Conservation (phyloP, 192 early-diverging fungal genomes). For the Rhizophagus clarus region DNA sequence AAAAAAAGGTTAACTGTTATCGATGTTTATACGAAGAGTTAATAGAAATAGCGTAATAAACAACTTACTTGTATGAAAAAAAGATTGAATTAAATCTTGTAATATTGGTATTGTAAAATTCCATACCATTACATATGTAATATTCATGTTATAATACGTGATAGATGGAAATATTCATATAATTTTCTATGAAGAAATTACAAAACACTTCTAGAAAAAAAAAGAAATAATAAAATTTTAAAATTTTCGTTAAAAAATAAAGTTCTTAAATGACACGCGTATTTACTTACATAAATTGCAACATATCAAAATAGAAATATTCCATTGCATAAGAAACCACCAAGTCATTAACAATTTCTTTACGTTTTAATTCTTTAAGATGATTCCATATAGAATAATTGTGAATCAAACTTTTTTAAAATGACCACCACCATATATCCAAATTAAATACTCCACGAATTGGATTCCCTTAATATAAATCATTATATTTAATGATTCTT, state of each 20-base stretch:
- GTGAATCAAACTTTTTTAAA: not conserved
- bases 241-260: no score
- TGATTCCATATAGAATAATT: constrained; percentile 1
- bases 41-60: no score
- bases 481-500: not conserved
- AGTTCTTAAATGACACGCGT: no score
- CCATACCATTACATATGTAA: not conserved
- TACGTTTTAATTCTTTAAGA: not conserved
- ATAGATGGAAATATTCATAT: not conserved
- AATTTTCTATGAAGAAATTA: not conserved
- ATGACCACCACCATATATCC: not conserved
- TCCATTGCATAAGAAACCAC: not conserved
- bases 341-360: not conserved
- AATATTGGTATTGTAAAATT: no score
- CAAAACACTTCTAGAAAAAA: not conserved
- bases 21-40: no score
- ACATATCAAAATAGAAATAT: not conserved
- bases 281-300: constrained; percentile 6
- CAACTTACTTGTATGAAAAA: not conserved
- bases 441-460: not conserved
- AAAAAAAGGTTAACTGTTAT: no score
- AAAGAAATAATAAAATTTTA: no score
- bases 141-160: not conserved
- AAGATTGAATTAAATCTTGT: not conserved
- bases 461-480: not conserved